Conservation (phyloP, 1,284 basidiomycete species). For the Melampsora medusae region DNA sequence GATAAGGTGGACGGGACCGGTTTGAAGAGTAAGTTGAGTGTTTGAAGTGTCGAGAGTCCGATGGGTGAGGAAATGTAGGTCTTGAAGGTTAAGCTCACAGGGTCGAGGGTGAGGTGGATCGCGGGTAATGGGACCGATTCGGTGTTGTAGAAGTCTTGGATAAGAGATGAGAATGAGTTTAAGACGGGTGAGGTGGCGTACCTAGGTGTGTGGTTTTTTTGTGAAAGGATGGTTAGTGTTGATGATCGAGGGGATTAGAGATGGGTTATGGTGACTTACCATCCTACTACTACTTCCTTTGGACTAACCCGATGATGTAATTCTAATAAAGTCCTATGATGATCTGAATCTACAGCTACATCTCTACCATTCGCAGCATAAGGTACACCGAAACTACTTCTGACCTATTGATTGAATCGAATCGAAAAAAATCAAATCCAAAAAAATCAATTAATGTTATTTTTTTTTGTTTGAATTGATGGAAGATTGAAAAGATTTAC, state of each 20-base stretch:
- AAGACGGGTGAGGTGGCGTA: conserved; percentile 85
- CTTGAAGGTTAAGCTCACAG: conserved; percentile 75
- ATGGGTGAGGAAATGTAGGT: conserved; percentile 66
- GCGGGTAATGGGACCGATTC: conserved; percentile 86
- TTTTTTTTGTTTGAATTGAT: conserved; percentile 54
- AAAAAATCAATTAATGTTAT: background rate
- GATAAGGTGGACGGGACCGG: conserved; percentile 66
- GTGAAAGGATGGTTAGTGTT: background rate
- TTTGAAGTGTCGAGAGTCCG: conserved; percentile 53
- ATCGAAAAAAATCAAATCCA: background rate
- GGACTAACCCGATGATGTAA: conserved; percentile 78
- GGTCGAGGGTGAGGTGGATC: conserved; percentile 89
- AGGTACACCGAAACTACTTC: conserved; percentile 42
- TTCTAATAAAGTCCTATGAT: conserved; percentile 89
- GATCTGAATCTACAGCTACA: conserved; percentile 92
- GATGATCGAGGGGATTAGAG: background rate
- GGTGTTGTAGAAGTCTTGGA: conserved; percentile 96
- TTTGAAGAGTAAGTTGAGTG: conserved; percentile 50
- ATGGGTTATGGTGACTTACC: conserved; percentile 61
- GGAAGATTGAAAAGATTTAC: conserved; percentile 64
- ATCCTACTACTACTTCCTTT: conserved; percentile 83
- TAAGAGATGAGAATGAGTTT: conserved; percentile 93
- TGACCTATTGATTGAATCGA: conserved; percentile 37
- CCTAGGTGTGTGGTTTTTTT: conserved; percentile 58
- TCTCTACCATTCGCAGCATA: conserved; percentile 52